phyloP scores from a whole-genome alignment of 208 protist genomes.

The Trypanosoma scelopori region DNA sequence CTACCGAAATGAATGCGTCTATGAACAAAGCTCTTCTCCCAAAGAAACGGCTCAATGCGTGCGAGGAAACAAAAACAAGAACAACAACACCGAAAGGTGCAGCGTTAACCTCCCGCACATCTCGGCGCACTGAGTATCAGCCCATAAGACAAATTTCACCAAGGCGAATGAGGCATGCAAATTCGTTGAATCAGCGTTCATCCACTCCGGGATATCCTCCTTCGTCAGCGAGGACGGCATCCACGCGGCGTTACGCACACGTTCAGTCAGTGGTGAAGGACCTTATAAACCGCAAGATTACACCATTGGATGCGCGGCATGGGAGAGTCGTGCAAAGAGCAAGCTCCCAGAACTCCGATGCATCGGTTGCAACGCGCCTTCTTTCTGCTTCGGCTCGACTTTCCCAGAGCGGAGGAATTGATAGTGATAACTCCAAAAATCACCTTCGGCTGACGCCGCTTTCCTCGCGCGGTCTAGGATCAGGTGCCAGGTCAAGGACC shows the following conservation, averaged over 20 bases:
- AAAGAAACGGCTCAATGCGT: no score
- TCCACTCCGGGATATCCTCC: neutral
- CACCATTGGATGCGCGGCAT: slow-evolving; percentile 48
- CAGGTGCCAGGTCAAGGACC: neutral
- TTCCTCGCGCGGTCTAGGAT: neutral
- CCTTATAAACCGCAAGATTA: slow-evolving; percentile 48
- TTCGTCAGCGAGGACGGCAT: neutral
- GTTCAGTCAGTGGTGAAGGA: slow-evolving; percentile 58
- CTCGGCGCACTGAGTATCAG: no score
- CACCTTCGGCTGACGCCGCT: neutral
- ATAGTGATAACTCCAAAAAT: no score
- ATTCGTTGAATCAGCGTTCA: neutral
- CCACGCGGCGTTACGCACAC: slow-evolving; percentile 35
- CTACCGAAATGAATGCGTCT: neutral
- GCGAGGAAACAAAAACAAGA: no score
- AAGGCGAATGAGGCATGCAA: neutral
- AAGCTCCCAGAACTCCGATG: neutral
- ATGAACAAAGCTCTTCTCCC: no score
- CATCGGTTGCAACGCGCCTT: neutral
- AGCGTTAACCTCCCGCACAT: no score
- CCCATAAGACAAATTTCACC: no score
- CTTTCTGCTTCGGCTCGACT: no score
- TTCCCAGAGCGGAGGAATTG: no score
- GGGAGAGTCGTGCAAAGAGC: slow-evolving; percentile 15
- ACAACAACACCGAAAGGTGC: no score